Percentiles rank a stretch among this genome's conserved stretches.
These are phyloP conservation scores for Blastosporella zonata DNA, from an alignment of 1,284 basidiomycete genomes.

Conservation along the genomic window DNA sequence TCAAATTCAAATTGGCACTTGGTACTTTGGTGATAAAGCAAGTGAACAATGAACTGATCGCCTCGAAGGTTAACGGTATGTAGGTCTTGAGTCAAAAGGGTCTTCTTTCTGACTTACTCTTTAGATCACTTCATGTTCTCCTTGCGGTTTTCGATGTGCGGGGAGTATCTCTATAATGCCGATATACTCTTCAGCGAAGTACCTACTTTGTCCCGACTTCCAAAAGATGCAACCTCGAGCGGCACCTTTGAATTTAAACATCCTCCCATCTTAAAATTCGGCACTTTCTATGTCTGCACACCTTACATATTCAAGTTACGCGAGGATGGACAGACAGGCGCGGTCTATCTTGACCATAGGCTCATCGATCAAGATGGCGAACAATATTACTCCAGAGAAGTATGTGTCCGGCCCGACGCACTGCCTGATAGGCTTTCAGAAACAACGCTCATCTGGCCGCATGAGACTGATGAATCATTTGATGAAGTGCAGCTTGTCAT, in stretches of 20 bases:
- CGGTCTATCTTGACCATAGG: constrained; percentile 4
- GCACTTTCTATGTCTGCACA: constrained; percentile 1
- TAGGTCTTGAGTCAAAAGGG: not conserved
- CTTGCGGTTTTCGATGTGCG: constrained; percentile 3
- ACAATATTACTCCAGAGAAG: constrained; percentile 2
- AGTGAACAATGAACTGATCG: not conserved
- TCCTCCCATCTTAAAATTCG: not conserved
- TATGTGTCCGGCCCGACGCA: constrained; percentile 8
- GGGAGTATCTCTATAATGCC: constrained; percentile 1
- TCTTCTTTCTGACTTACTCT: not conserved
- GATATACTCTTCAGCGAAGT: not conserved
- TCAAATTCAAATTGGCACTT: not conserved
- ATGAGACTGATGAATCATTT: not conserved
- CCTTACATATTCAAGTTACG: constrained; percentile 7
- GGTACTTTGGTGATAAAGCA: not conserved
- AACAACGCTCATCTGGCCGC: constrained; percentile 9
- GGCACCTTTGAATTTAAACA: not conserved
- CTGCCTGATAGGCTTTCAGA: not conserved
- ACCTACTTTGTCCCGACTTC: not conserved
- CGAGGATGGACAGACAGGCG: not conserved
- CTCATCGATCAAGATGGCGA: not conserved
- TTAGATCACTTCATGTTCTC: not conserved
- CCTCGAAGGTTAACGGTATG: not conserved
- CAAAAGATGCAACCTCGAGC: not conserved
- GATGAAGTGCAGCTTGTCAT: constrained; percentile 5